Conservation (phyloP, 805 yeast species). For the Candida easanensis region DNA sequence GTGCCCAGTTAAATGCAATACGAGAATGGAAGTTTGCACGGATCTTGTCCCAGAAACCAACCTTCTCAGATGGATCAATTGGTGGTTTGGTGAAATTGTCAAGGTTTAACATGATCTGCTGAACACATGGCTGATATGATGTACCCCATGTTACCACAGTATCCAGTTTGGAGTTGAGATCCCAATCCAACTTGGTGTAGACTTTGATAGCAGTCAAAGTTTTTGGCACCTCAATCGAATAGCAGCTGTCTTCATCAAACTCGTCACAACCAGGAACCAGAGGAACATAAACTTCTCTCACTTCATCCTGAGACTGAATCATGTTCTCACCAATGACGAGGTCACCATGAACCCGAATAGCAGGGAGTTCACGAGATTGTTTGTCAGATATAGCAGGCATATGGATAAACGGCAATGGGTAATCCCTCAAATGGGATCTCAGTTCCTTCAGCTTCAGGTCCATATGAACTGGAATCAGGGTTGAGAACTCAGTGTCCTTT, state of each 20-base stretch:
- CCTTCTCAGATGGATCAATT: constrained; percentile 75
- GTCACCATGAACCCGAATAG: constrained; percentile 54
- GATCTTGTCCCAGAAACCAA: constrained; percentile 93
- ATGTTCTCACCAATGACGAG: constrained; percentile 67
- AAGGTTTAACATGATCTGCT: constrained; percentile 71
- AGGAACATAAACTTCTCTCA: constrained; percentile 62
- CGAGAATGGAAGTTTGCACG: constrained; percentile 76
- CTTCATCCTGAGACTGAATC: constrained; percentile 44
- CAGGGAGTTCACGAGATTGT: constrained; percentile 26
- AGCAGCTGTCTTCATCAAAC: constrained; percentile 40
- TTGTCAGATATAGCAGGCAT: constrained; percentile 52
- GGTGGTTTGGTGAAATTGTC: constrained; percentile 90
- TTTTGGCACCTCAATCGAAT: constrained; percentile 64
- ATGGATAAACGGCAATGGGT: constrained; percentile 77
- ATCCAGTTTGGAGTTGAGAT: constrained; percentile 51
- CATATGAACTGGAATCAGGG: constrained; percentile 61
- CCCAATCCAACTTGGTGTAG: constrained; percentile 57
- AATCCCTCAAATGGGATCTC: constrained; percentile 74
- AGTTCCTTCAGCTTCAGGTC: constrained; percentile 58
- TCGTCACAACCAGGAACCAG: constrained; percentile 46
- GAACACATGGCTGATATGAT: constrained; percentile 79
- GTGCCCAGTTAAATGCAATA: constrained; percentile 47
- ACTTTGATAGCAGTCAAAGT: constrained; percentile 75
- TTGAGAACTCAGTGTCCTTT: constrained; percentile 59
- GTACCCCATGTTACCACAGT: constrained; percentile 81